Evolutionary conservation across 768 basidiomycete genomes (phyloP), one percentile per base, ranked within the genome.

Genomic region (Mycena polygramma): DNA sequence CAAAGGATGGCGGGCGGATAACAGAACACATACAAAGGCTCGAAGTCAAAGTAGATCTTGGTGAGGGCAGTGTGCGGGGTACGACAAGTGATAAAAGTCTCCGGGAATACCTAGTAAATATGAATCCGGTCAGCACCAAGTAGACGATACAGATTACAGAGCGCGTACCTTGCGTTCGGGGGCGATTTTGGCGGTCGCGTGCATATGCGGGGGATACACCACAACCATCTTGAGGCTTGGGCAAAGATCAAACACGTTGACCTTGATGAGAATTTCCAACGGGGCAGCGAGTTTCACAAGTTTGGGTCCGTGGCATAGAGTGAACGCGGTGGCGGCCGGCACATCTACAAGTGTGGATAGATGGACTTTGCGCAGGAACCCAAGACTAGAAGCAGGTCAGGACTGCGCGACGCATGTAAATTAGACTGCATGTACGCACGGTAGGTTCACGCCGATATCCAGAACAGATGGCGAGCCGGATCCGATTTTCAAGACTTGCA

Each of bases 181-280:
- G 41, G 30, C 30, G 6, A 41, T 5, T 35, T 13, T 53, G 52
- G 24, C 52, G 24, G 17, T 24, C 11, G 22, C 26, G 14, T 30
- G 13, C n/a, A 26, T 52, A 11, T 1, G 30, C 51, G 51, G 51
- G 9, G 26, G 14, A 53, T 13, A 15, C 52, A 53, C 52, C 15
- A 17, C 13, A 17, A 53, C 26, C 14, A 7, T 53, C 13, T 53
- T 17, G 52, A 53, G 52, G 52, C 52, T 53, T 53, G 52, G 30
- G 52, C 52, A 53, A 13, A 53, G 52, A 53, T 53, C 52, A 35
- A 53, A 53, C 17, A 53, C 52, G 26, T 53, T 17, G 52, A 53
- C 26, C 26, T 53, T 17, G 13, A 10, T 53, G 26, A 53, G 26
- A 26, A 53, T 53, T 13, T 53, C 52, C 14, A 53, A 11, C 52